Evolutionary conservation across 148 eudicot species (phyloP), one percentile per base, ranked within the genome.

Genomic region (Polygonum maritimum): DNA sequence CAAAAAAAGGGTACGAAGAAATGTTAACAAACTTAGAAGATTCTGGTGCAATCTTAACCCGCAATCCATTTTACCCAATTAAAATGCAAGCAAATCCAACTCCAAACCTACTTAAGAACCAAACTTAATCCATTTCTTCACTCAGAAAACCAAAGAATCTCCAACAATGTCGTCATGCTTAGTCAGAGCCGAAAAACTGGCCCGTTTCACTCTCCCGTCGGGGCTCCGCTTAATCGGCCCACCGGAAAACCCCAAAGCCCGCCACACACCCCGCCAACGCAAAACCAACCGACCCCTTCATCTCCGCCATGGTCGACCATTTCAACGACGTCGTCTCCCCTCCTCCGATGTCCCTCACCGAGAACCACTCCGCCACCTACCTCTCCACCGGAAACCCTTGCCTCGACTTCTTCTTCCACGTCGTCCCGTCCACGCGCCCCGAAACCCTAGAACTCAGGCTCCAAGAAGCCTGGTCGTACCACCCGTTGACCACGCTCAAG

Each of bases 361-460:
- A 80, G 19, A 80, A 80, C 76, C 0, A 10, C 35, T 80, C 82
- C 18, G 44, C 71, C 38, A 71, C 82, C 9, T 76, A 35, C 39
- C 74, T 71, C 36, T 45, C 82, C 15, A 47, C 76, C 47, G 76
- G 76, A 12, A 80, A 80, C 45, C 79, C 82, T 4, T 80, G 79
- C 60, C 78, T 76, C 10, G 82, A 80, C 55, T 72, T 80, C 75
- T 80, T 80, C 73, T 80, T 80, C 70, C 82, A 80, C 19, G 52
- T 76, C 44, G 82, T 76, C 40, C 82, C 82, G 1, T 13, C 41
- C 22, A 80, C 82, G 15, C 82, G 73, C 1, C 39, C 78, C 3
- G 44, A 19, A 12, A 18, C 63, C 22, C 10, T 80, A 7, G 21
- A 13, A n/a, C 5, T 45, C 1, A 74, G 71, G 47, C 79, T 80